Percentiles rank a stretch among this genome's conserved stretches.
Conservation (phyloP, 306 rosid species). For the Hippophae gyantsensis region DNA sequence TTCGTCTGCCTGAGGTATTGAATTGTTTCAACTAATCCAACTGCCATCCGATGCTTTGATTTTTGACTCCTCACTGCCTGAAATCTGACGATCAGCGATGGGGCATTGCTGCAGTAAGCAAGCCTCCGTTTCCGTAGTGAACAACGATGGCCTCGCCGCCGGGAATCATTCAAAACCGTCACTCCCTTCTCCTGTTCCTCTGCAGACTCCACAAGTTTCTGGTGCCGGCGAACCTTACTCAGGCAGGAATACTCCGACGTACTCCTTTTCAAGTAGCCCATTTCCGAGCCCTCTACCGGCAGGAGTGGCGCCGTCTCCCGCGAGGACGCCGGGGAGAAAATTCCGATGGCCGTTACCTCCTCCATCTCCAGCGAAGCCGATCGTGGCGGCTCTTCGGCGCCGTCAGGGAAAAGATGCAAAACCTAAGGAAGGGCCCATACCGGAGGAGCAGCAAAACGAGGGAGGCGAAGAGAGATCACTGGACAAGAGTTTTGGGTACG, state of each 20-base stretch:
- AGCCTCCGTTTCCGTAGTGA: slow-evolving; percentile 37
- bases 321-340: slow-evolving; percentile 52
- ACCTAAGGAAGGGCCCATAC: slow-evolving; percentile 68
- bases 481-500: slow-evolving; percentile 82
- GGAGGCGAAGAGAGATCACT: slow-evolving; percentile 52
- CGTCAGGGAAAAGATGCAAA: slow-evolving; percentile 48
- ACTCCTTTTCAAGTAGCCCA: slow-evolving; percentile 56
- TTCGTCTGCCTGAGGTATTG: background rate
- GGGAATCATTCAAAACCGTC: slow-evolving; percentile 22
- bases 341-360: slow-evolving; percentile 94
- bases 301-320: slow-evolving; percentile 87
- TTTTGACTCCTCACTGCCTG: slow-evolving; percentile 22
- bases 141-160: slow-evolving; percentile 21
- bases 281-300: slow-evolving; percentile 68
- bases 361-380: slow-evolving; percentile 92
- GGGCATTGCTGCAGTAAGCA: slow-evolving; percentile 78
- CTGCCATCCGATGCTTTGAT: slow-evolving; percentile 31
- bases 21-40: slow-evolving; percentile 24
- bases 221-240: slow-evolving; percentile 30
- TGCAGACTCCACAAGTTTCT: slow-evolving; percentile 6
- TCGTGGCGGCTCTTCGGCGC: slow-evolving; percentile 56
- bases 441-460: slow-evolving; percentile 62
- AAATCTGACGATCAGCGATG: slow-evolving; percentile 29
- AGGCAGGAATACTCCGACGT: slow-evolving; percentile 45
- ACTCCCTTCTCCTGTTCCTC: background rate